These are phyloP conservation scores for Cladosporium sp. DNA, from an alignment of 2,329 filamentous ascomycete species.

Conservation along the genomic window DNA sequence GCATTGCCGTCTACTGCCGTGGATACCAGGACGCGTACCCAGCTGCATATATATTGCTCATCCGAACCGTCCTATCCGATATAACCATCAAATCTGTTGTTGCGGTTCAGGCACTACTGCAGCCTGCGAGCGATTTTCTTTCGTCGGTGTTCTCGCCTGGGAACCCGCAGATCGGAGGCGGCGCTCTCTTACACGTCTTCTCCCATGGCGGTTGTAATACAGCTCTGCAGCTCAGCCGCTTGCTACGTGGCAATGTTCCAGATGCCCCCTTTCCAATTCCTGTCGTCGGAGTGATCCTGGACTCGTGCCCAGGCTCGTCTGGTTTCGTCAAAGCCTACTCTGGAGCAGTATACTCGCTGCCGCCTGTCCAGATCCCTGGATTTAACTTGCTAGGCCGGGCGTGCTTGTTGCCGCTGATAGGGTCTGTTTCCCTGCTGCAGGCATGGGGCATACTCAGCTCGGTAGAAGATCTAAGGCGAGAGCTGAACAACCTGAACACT, in stretches of 20 bases:
- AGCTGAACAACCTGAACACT: neutral
- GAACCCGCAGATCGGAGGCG: neutral
- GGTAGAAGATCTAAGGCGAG: neutral
- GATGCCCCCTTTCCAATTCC: neutral
- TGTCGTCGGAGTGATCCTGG: neutral
- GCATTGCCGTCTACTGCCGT: conserved; percentile 11
- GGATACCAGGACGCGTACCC: conserved; percentile 6
- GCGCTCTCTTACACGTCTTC: conserved; percentile 4
- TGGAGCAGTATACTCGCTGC: neutral
- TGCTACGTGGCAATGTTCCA: neutral
- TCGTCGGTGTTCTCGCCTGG: neutral
- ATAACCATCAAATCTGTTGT: neutral
- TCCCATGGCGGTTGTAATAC: conserved; percentile 7
- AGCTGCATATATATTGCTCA: neutral
- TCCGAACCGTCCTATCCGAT: conserved; percentile 9
- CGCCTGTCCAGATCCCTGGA: neutral
- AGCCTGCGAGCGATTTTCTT: neutral
- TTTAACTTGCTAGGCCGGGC: neutral
- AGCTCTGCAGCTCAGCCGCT: conserved; percentile 4
- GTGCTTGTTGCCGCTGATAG: neutral
- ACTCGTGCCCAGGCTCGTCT: neutral
- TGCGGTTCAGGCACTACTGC: neutral
- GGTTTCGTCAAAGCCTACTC: neutral
- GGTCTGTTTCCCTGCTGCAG: neutral
- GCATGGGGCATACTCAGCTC: neutral